A percentile compares a stretch with the other conserved stretches of the same genome.
phyloP scores from a whole-genome alignment of 2,329 filamentous ascomycete species.

The Talaromyces islandicus region DNA sequence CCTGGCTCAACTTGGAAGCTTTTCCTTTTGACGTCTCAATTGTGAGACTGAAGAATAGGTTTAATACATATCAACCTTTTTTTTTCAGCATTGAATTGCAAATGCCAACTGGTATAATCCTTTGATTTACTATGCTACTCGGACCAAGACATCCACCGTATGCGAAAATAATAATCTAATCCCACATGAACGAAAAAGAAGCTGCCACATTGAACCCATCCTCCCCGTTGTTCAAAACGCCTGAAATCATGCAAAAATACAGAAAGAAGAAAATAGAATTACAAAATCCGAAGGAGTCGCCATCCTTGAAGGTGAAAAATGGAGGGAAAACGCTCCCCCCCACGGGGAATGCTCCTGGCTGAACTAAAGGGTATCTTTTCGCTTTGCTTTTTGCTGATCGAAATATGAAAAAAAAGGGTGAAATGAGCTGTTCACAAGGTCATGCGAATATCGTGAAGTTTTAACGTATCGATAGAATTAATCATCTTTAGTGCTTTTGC shows the following conservation, averaged over 20 bases:
- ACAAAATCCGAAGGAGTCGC: neutral
- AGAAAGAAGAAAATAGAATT: neutral
- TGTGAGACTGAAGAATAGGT: neutral
- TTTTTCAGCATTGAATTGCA: neutral
- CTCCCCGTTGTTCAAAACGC: neutral
- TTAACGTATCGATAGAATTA: neutral
- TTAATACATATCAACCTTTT: neutral
- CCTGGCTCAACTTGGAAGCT: neutral
- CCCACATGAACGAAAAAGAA: neutral
- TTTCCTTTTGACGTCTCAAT: neutral
- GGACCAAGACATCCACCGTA: neutral
- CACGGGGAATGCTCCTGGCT: neutral
- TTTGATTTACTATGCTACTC: neutral
- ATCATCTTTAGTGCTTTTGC: constrained; percentile 23
- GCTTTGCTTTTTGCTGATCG: neutral
- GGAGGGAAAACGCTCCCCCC: neutral
- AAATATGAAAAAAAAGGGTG: neutral
- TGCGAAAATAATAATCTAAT: neutral
- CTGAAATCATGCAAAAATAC: neutral
- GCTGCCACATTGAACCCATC: neutral
- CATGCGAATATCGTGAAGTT: neutral
- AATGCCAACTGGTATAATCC: neutral
- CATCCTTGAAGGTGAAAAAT: neutral
- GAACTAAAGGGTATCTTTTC: neutral
- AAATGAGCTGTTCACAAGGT: neutral